Percentiles rank a stretch among this genome's conserved stretches.
Conservation (phyloP, 495 filamentous ascomycete genomes). For the Lasiosphaeriaceae sp. region DNA sequence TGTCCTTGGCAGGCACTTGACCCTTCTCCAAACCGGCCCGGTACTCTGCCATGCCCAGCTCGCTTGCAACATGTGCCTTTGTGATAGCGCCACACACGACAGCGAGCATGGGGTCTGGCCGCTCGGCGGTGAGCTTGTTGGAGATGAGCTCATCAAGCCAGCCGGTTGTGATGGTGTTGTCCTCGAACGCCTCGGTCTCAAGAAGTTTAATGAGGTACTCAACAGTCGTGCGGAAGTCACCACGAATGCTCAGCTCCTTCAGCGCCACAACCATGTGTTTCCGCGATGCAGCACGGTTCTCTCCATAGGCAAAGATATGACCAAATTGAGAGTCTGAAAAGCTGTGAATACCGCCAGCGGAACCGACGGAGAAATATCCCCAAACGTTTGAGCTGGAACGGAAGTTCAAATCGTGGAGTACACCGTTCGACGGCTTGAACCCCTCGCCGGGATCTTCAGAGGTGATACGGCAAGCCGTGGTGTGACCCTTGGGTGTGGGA, state of each 20-base stretch:
- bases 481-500: constrained; percentile 91
- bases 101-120: constrained; percentile 86
- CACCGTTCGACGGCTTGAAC: constrained; percentile 98
- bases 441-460: constrained; percentile 98
- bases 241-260: constrained; percentile 98
- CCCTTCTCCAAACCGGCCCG: constrained; percentile 88
- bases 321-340: constrained; percentile 99
- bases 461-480: constrained; percentile 97
- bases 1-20: constrained; percentile 92
- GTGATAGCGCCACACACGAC: constrained; percentile 92
- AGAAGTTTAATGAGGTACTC: constrained; percentile 99
- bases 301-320: constrained; percentile 98
- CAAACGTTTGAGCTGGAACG: constrained; percentile 96
- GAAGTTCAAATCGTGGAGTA: constrained; percentile 99
- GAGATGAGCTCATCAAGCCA: constrained; percentile 99
- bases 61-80: constrained; percentile 90
- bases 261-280: constrained; percentile 99
- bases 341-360: constrained; percentile 93
- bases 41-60: constrained; percentile 83
- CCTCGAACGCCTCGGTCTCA: constrained; percentile 96
- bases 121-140: constrained; percentile 94
- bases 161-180: constrained; percentile 98
- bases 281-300: constrained; percentile 89
- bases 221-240: constrained; percentile 97
- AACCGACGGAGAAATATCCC: constrained; percentile 99